Evolutionary conservation across 2,329 filamentous ascomycete genomes (phyloP).

Genomic region (Pseudocercospora fuligena): DNA sequence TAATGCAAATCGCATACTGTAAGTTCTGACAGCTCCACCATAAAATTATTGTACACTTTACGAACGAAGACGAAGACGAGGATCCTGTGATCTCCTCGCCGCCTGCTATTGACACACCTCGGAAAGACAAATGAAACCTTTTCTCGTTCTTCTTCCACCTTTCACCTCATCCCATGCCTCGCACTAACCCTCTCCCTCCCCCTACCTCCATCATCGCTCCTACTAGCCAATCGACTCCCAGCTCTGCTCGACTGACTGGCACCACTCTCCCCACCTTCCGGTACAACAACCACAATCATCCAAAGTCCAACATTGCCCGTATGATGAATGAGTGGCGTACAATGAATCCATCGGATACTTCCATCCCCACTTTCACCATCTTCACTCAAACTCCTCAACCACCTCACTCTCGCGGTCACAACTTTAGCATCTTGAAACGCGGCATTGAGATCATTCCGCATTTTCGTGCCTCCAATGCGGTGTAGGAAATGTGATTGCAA

Average conservation of each 20-base stretch:
- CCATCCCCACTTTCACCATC: slow-evolving; percentile 18
- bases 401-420: slow-evolving; percentile 21
- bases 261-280: slow-evolving; percentile 6
- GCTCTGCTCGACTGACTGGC: not conserved
- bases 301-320: slow-evolving; percentile 56
- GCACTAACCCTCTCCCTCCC: not conserved
- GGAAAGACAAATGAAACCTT: not conserved
- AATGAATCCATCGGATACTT: slow-evolving; percentile 17
- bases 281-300: slow-evolving; percentile 26
- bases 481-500: slow-evolving; percentile 23
- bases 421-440: slow-evolving; percentile 14
- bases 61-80: too few relatives aligned
- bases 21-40: too few relatives aligned
- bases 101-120: too few relatives aligned
- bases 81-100: too few relatives aligned
- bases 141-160: too few relatives aligned
- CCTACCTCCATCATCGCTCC: not conserved
- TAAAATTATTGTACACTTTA: too few relatives aligned
- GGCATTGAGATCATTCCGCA: slow-evolving; percentile 13
- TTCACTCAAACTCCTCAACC: slow-evolving; percentile 18
- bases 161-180: not conserved
- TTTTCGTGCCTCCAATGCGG: slow-evolving; percentile 16
- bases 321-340: slow-evolving; percentile 21
- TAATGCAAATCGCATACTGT: too few relatives aligned
- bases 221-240: not conserved